Conservation (phyloP, 2,329 filamentous ascomycete genomes). For the Colletotrichum sp. region DNA sequence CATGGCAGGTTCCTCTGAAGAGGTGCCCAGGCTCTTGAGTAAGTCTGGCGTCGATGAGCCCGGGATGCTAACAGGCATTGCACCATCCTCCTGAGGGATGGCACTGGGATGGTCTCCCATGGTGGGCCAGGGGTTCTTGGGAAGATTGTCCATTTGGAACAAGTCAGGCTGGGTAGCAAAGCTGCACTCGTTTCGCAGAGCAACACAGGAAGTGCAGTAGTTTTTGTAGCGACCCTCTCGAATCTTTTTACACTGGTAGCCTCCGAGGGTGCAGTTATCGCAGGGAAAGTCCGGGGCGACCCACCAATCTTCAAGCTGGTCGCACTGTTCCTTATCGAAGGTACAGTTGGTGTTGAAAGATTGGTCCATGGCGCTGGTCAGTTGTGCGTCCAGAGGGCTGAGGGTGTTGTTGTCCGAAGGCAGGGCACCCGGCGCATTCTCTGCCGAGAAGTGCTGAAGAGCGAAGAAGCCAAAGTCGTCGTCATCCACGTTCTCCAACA, state of each 20-base stretch:
- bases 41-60: conserved; percentile 28
- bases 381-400: background rate
- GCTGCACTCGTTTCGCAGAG: conserved; percentile 63
- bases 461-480: conserved; percentile 67
- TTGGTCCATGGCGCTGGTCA: background rate
- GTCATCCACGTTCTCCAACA: conserved; percentile 60
- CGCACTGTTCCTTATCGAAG: background rate
- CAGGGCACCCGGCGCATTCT: conserved; percentile 36
- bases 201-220: conserved; percentile 68
- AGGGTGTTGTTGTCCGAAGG: background rate
- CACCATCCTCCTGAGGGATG: conserved; percentile 37
- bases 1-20: conserved; percentile 26
- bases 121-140: conserved; percentile 26
- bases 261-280: conserved; percentile 53
- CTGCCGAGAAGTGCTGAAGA: conserved; percentile 59
- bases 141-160: conserved; percentile 27
- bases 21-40: conserved; percentile 22
- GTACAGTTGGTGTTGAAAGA: background rate
- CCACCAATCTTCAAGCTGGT: conserved; percentile 38
- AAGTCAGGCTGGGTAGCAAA: conserved; percentile 40
- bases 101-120: conserved; percentile 30
- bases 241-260: conserved; percentile 66
- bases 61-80: conserved; percentile 23
- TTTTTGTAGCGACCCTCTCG: conserved; percentile 64
- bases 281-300: conserved; percentile 55